Percentiles rank a stretch among this genome's conserved stretches.
Evolutionary conservation across 352 stramenopile species (phyloP).

Genomic region (Elongisporangium prolatum): DNA sequence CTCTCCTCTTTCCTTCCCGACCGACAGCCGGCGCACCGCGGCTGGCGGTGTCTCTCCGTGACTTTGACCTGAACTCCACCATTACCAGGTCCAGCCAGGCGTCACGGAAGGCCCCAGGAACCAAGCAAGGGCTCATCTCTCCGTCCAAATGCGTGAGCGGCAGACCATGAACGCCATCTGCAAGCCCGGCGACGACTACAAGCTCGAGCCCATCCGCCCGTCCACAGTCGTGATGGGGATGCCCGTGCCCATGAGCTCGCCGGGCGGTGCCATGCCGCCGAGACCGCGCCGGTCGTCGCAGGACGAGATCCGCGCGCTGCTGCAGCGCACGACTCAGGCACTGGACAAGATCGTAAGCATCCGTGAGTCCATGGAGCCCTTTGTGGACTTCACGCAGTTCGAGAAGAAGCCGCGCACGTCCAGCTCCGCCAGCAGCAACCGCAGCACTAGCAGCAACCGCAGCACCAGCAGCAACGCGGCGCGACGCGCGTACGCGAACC

Average conservation of each 20-base stretch:
- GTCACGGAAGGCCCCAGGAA: not conserved
- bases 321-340: slow-evolving; percentile 58
- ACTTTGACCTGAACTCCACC: not conserved
- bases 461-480: not conserved
- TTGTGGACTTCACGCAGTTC: slow-evolving; percentile 82
- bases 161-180: not conserved
- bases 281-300: slow-evolving; percentile 35
- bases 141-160: not conserved
- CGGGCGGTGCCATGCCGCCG: not conserved
- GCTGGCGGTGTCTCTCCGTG: not conserved
- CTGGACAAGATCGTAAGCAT: slow-evolving; percentile 84
- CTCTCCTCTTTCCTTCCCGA: not conserved
- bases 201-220: slow-evolving; percentile 26
- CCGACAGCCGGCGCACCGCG: not conserved
- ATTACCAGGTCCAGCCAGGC: not conserved
- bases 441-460: slow-evolving; percentile 10
- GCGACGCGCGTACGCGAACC: not conserved
- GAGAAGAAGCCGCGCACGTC: slow-evolving; percentile 33
- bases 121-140: not conserved
- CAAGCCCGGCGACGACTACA: slow-evolving; percentile 12
- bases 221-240: slow-evolving; percentile 9
- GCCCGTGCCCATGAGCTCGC: slow-evolving; percentile 1
- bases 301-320: slow-evolving; percentile 69
- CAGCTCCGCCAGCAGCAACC: slow-evolving; percentile 17
- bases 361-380: slow-evolving; percentile 75